Evolutionary conservation across 495 filamentous ascomycete species (phyloP).

Genomic region (Acidomyces sp.): DNA sequence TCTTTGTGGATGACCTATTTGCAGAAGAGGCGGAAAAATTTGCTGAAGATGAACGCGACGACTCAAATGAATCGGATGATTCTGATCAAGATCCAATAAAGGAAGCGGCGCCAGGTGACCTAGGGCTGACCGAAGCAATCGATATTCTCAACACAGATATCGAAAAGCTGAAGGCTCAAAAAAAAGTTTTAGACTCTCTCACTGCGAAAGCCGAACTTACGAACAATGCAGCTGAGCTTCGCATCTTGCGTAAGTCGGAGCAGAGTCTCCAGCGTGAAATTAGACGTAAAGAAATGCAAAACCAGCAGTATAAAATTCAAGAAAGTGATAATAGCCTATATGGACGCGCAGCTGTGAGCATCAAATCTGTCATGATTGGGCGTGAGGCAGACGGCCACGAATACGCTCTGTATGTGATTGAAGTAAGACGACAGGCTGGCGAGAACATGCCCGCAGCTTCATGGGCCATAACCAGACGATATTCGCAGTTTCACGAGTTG

Average conservation of each 20-base stretch:
- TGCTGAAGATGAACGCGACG: conserved; percentile 72
- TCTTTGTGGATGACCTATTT: conserved; percentile 85
- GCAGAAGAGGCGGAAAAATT: conserved; percentile 85
- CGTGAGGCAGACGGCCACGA: conserved; percentile 86
- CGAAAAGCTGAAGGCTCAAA: conserved; percentile 75
- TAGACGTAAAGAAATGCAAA: conserved; percentile 83
- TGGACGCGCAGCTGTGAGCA: conserved; percentile 74
- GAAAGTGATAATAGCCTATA: conserved; percentile 97
- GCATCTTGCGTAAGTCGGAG: conserved; percentile 89
- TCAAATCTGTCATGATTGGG: conserved; percentile 84
- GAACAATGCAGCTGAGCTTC: conserved; percentile 84
- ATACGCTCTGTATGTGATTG: conserved; percentile 84
- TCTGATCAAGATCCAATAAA: conserved; percentile 68
- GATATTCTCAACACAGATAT: conserved; percentile 73
- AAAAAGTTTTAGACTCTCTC: conserved; percentile 80
- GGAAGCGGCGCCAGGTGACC: conserved; percentile 87
- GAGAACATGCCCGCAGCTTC: conserved; percentile 38
- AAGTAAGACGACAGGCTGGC: conserved; percentile 78
- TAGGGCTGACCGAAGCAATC: conserved; percentile 87
- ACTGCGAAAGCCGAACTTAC: conserved; percentile 91
- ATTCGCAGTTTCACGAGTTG: conserved; percentile 93
- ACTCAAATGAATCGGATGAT: conserved; percentile 39
- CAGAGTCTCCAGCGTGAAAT: conserved; percentile 86
- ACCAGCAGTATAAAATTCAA: conserved; percentile 93
- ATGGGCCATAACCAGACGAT: conserved; percentile 39